These are phyloP conservation scores for Fusarium lyarnte DNA, from an alignment of 2,329 filamentous ascomycete genomes.

Conservation along the genomic window DNA sequence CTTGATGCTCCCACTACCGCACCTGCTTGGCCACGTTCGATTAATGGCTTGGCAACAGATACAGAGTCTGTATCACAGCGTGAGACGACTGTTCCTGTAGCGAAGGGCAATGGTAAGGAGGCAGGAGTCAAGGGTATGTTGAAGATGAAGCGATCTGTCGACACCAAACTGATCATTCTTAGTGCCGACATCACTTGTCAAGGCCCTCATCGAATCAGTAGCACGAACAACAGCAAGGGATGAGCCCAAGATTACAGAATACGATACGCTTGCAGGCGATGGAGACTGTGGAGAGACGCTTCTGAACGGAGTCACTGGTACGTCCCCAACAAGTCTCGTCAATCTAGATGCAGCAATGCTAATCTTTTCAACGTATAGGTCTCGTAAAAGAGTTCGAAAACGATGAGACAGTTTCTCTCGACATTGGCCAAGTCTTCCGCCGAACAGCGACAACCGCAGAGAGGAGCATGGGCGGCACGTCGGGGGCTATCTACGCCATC, in stretches of 20 bases:
- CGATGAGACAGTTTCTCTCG: slow-evolving; percentile 19
- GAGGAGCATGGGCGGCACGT: slow-evolving; percentile 78
- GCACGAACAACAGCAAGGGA: slow-evolving; percentile 51
- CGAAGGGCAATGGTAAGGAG: slow-evolving; percentile 17
- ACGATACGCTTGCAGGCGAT: slow-evolving; percentile 48
- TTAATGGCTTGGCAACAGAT: slow-evolving; percentile 35
- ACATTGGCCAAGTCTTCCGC: slow-evolving; percentile 37
- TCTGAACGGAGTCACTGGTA: slow-evolving; percentile 38
- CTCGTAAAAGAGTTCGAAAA: slow-evolving; percentile 39
- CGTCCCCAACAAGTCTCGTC: background rate
- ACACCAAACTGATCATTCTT: background rate
- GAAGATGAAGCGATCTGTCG: rapidly evolving
- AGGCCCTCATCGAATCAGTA: slow-evolving; percentile 32
- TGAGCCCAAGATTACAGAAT: slow-evolving; percentile 45
- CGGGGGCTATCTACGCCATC: slow-evolving; percentile 80
- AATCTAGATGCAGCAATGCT: background rate
- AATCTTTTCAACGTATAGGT: slow-evolving; percentile 2
- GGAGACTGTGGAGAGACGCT: slow-evolving; percentile 49
- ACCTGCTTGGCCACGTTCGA: slow-evolving; percentile 38
- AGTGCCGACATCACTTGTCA: slow-evolving; percentile 33
- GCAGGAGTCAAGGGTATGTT: slow-evolving; percentile 33
- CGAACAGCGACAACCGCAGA: slow-evolving; percentile 53
- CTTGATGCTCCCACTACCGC: slow-evolving; percentile 37
- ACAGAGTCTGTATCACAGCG: slow-evolving; percentile 20
- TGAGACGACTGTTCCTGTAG: slow-evolving; percentile 3